Evolutionary conservation across 2,329 filamentous ascomycete genomes (phyloP), one percentile per base, ranked within the genome.

Genomic region (Hymenoscyphus fraxineus): DNA sequence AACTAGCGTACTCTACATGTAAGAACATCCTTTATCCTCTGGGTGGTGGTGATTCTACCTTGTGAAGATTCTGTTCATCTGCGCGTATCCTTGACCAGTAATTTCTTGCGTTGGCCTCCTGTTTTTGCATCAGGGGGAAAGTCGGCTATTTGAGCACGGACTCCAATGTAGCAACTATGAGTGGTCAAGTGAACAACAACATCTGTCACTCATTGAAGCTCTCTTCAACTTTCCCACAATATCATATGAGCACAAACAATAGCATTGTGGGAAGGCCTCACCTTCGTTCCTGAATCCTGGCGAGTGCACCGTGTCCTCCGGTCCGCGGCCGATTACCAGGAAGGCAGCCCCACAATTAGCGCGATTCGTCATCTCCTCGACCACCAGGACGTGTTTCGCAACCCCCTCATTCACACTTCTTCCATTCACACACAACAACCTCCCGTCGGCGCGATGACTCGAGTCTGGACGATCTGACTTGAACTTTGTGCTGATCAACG

Each of bases 341-440:
- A 27, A 13, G 47, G 19, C 13, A 54, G 47, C 47, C 47, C 47
- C 47, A 54, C 47, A 22, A 27, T 22, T 22, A 27, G 10, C 19
- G 3, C 7, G 9, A 54, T 7, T 54, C 19, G 47, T 27, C 47
- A 12, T 19, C 47, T 19, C 47, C 19, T 54, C 19, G 47, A 54
- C 47, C 47, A 27, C 47, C 47, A 27, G 10, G 47, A 35, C 47
- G 47, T 54, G 22, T 54, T 54, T 54, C 47, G n/a, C 3, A 54
- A 19, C 47, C 22, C 47, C n/a, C 3, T 54, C 47, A 54, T 3
- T 12, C 47, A 54, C 47, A 54, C 13, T 19, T 22, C 44, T 22
- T 54, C 47, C 47, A 54, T 54, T 54, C 47, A 54, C 47, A 54
- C 22, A 58, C 56, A 58, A 58, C 38, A 38, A 58, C 13, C 22